Conservation (phyloP, 2,329 filamentous ascomycete species). For the Aureobasidium namibiae region DNA sequence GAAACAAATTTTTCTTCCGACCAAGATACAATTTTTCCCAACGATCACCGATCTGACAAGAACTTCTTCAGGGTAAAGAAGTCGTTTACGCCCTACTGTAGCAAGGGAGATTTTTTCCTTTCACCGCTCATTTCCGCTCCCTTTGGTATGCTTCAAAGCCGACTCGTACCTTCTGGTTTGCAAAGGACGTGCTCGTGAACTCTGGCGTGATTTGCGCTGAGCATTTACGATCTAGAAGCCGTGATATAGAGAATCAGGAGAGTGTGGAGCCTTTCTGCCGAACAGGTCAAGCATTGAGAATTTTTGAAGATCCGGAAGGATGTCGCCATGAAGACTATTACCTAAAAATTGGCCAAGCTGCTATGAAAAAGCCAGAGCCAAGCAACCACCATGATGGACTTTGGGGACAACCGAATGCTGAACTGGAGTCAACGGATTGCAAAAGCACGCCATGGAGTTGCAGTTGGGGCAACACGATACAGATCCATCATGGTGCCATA, state of each 20-base stretch:
- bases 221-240: background rate
- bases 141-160: background rate
- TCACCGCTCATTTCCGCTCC: constrained; percentile 11
- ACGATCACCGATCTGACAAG: constrained; percentile 3
- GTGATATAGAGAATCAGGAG: background rate
- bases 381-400: constrained; percentile 3
- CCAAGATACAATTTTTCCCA: constrained; percentile 2
- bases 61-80: constrained; percentile 10
- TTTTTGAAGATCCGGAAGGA: constrained; percentile 3
- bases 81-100: background rate
- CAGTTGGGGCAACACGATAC: constrained; percentile 1
- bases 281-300: background rate
- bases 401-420: constrained; percentile 1
- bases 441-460: background rate
- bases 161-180: background rate
- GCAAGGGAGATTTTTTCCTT: background rate
- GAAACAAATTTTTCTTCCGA: constrained; percentile 9
- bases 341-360: background rate
- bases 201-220: constrained; percentile 3
- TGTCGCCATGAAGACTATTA: constrained; percentile 11
- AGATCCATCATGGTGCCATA: background rate
- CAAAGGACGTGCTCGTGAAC: background rate
- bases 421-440: background rate
- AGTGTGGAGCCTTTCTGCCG: background rate
- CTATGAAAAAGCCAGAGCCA: background rate